Percentiles rank a stretch among this genome's conserved stretches.
Conservation (phyloP, 257 asterid species). For the Forsythia suspensa region DNA sequence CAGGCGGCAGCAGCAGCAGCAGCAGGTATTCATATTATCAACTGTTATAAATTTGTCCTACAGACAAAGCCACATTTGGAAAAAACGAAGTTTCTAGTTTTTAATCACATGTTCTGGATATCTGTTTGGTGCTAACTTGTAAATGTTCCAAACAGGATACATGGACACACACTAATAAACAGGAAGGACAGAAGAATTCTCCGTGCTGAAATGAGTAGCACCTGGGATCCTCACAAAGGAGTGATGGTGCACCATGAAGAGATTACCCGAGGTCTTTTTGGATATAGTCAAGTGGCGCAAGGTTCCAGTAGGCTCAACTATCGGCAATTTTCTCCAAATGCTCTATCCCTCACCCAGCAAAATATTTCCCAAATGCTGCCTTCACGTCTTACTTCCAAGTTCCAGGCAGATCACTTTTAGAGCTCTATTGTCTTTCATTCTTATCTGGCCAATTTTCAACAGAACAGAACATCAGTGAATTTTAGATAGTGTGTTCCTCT, state of each 20-base stretch:
- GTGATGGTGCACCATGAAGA: conserved; percentile 25
- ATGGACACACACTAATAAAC: conserved; percentile 36
- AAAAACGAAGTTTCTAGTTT: background rate
- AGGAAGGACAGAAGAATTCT: conserved; percentile 31
- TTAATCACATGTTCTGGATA: background rate
- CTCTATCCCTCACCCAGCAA: conserved; percentile 23
- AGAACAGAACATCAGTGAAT: conserved; percentile 19
- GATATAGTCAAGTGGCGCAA: conserved; percentile 27
- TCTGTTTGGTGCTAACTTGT: background rate
- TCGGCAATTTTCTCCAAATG: conserved; percentile 27
- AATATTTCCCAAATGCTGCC: conserved; percentile 29
- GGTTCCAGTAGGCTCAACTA: conserved; percentile 23
- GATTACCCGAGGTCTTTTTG: conserved; percentile 24
- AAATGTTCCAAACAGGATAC: conserved; percentile 36
- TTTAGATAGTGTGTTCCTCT: conserved; percentile 6
- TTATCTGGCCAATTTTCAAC: background rate
- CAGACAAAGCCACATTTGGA: background rate
- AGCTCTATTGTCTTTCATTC: conserved; percentile 23
- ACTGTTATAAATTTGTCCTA: background rate
- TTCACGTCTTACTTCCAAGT: conserved; percentile 27
- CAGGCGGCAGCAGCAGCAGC: conserved; percentile 38
- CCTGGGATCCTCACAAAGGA: conserved; percentile 38
- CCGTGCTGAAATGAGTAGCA: conserved; percentile 31
- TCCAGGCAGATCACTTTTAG: conserved; percentile 24
- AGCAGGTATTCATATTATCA: conserved; percentile 36